phyloP scores from a whole-genome alignment of 2,329 filamentous ascomycete species.

The Aureobasidium sp. region DNA sequence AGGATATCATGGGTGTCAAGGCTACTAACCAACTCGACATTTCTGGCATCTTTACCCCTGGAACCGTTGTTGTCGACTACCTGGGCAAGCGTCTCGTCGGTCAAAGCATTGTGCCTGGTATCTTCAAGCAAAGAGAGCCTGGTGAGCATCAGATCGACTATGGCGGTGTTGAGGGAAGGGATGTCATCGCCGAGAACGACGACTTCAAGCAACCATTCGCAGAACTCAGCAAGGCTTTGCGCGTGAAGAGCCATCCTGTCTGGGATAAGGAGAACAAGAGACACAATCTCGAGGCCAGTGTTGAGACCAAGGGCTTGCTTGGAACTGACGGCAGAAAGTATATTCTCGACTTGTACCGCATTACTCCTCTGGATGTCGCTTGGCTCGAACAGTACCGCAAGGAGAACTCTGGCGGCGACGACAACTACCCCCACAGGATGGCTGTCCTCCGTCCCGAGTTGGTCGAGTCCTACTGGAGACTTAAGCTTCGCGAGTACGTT shows the following conservation, averaged over 20 bases:
- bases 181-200: constrained; percentile 85
- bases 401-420: constrained; percentile 36
- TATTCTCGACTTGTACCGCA: constrained; percentile 90
- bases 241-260: constrained; percentile 88
- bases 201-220: constrained; percentile 78
- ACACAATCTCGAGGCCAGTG: constrained; percentile 87
- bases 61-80: constrained; percentile 94
- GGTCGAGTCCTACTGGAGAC: constrained; percentile 75
- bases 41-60: constrained; percentile 85
- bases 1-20: constrained; percentile 90
- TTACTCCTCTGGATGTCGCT: constrained; percentile 81
- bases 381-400: constrained; percentile 76
- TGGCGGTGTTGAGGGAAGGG: constrained; percentile 94
- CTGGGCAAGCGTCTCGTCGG: constrained; percentile 94
- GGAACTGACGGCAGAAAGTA: constrained; percentile 96
- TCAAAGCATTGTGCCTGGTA: constrained; percentile 95
- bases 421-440: constrained; percentile 87
- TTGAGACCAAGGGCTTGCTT: constrained; percentile 96
- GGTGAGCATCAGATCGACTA: constrained; percentile 99
- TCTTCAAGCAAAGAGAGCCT: constrained; percentile 96
- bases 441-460: constrained; percentile 86
- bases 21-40: constrained; percentile 97
- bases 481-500: constrained; percentile 84
- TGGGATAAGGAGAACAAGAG: constrained; percentile 95
- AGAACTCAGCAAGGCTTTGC: constrained; percentile 82